A percentile compares a stretch with the other conserved stretches of the same genome.
These are phyloP conservation scores for Fonsecaea nubica DNA, from an alignment of 2,329 filamentous ascomycete genomes.

Conservation along the genomic window DNA sequence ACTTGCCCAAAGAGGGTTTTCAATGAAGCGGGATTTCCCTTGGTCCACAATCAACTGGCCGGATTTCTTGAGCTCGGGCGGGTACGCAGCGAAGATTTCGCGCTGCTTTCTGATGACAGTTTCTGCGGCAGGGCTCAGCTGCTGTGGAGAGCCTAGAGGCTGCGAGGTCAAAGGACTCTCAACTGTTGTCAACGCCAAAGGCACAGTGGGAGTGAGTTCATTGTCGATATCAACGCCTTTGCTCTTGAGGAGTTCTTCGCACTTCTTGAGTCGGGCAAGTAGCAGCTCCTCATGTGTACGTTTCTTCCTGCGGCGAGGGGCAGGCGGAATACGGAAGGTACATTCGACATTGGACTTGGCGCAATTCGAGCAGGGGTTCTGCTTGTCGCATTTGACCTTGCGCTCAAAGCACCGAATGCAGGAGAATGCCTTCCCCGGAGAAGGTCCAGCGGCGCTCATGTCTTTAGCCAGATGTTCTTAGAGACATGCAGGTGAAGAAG, in stretches of 20 bases:
- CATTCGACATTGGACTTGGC: slow-evolving; percentile 49
- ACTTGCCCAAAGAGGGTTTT: slow-evolving; percentile 40
- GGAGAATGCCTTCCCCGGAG: slow-evolving; percentile 35
- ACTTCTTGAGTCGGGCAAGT: slow-evolving; percentile 37
- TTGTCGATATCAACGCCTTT: slow-evolving; percentile 37
- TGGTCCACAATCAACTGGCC: slow-evolving; percentile 35
- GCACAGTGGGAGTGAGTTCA: background rate
- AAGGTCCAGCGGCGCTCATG: slow-evolving; percentile 16
- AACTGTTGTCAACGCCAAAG: background rate
- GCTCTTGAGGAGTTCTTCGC: slow-evolving; percentile 37
- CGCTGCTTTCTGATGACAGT: background rate
- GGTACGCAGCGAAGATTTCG: slow-evolving; percentile 9
- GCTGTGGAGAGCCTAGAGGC: background rate
- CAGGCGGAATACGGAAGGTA: slow-evolving; percentile 43
- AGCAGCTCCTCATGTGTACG: slow-evolving; percentile 38
- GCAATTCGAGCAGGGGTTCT: slow-evolving; percentile 55
- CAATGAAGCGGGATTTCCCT: slow-evolving; percentile 37
- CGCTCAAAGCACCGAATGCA: slow-evolving; percentile 44
- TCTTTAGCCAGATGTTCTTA: background rate
- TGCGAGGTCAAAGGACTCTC: slow-evolving; percentile 6
- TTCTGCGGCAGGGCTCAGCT: slow-evolving; percentile 12
- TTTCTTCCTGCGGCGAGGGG: slow-evolving; percentile 42
- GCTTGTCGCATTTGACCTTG: slow-evolving; percentile 52
- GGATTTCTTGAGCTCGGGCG: slow-evolving; percentile 13
- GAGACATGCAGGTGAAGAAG: background rate